These are phyloP conservation scores for Linum tenue DNA, from an alignment of 345 rosid genomes.

Conservation along the genomic window DNA sequence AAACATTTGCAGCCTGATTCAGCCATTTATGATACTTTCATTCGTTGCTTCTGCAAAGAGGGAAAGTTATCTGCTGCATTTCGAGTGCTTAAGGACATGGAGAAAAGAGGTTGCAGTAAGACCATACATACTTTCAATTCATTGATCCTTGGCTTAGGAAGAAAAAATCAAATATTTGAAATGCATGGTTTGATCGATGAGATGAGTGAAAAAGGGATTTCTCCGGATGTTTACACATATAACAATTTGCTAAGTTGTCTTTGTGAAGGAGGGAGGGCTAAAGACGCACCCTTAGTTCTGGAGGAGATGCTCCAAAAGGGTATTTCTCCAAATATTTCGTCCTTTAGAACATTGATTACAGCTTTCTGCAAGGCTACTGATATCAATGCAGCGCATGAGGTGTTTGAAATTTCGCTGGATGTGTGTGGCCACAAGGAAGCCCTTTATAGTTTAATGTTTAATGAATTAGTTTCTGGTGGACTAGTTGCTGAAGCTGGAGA, in stretches of 20 bases:
- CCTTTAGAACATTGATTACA: conserved; percentile 61
- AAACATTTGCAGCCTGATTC: conserved; percentile 75
- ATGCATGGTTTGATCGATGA: conserved; percentile 85
- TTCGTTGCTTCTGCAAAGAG: conserved; percentile 68
- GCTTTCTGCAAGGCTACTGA: conserved; percentile 67
- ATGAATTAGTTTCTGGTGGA: conserved; percentile 61
- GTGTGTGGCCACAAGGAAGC: conserved; percentile 77
- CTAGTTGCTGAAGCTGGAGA: conserved; percentile 52
- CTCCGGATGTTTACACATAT: conserved; percentile 72
- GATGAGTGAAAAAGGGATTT: conserved; percentile 81
- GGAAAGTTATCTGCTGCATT: conserved; percentile 91
- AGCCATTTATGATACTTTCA: conserved; percentile 54
- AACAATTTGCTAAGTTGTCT: conserved; percentile 66
- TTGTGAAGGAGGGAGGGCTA: conserved; percentile 66
- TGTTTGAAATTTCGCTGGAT: conserved; percentile 66
- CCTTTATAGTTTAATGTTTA: conserved; percentile 70
- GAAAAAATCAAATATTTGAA: conserved; percentile 74
- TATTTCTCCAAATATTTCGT: conserved; percentile 52
- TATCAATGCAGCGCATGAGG: conserved; percentile 55
- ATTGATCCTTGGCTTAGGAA: conserved; percentile 70
- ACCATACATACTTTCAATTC: conserved; percentile 81
- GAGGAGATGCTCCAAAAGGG: conserved; percentile 85
- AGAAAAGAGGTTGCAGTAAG: conserved; percentile 72
- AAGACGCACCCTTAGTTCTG: conserved; percentile 64
- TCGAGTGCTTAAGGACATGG: conserved; percentile 96